Evolutionary conservation across 192 early-diverging fungal species (phyloP).

Genomic region (Rhizoclosmatium sp.): DNA sequence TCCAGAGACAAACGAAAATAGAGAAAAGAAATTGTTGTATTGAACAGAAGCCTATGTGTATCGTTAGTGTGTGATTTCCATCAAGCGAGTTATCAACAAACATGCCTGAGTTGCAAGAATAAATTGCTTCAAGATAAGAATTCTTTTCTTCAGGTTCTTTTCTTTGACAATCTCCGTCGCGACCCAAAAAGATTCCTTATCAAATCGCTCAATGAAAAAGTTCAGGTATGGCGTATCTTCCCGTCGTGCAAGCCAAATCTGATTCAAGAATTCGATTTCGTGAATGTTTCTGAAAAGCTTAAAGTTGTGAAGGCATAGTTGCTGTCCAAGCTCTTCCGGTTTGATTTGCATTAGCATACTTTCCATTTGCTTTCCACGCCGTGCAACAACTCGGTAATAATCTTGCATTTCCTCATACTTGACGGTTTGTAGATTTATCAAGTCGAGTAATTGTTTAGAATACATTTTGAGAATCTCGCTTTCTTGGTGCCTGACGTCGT

Average conservation of each 20-base stretch:
- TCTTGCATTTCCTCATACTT: slow-evolving; percentile 57
- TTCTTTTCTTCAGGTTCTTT: slow-evolving; percentile 63
- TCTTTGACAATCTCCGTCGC: slow-evolving; percentile 60
- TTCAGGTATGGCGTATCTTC: slow-evolving; percentile 59
- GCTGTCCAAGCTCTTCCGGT: slow-evolving; percentile 55
- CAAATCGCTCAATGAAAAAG: slow-evolving; percentile 63
- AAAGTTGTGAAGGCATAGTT: slow-evolving; percentile 61
- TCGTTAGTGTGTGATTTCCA: background rate
- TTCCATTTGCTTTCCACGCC: slow-evolving; percentile 55
- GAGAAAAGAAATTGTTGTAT: slow-evolving; percentile 72
- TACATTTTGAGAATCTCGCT: background rate
- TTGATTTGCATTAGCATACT: slow-evolving; percentile 56
- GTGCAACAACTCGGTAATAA: slow-evolving; percentile 48
- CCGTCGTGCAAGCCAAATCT: slow-evolving; percentile 59
- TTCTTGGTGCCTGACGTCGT: slow-evolving; percentile 42
- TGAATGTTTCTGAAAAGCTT: slow-evolving; percentile 65
- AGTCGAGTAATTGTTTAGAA: slow-evolving; percentile 15
- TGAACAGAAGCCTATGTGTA: slow-evolving; percentile 52
- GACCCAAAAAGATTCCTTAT: slow-evolving; percentile 63
- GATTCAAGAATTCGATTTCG: slow-evolving; percentile 65
- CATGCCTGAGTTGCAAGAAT: slow-evolving; percentile 58
- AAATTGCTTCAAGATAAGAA: slow-evolving; percentile 55
- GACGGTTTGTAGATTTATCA: slow-evolving; percentile 17
- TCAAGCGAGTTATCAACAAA: background rate
- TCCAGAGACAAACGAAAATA: slow-evolving; percentile 69